phyloP scores from a whole-genome alignment of 169 alveolate genomes.

The Plasmodium gaboni region DNA sequence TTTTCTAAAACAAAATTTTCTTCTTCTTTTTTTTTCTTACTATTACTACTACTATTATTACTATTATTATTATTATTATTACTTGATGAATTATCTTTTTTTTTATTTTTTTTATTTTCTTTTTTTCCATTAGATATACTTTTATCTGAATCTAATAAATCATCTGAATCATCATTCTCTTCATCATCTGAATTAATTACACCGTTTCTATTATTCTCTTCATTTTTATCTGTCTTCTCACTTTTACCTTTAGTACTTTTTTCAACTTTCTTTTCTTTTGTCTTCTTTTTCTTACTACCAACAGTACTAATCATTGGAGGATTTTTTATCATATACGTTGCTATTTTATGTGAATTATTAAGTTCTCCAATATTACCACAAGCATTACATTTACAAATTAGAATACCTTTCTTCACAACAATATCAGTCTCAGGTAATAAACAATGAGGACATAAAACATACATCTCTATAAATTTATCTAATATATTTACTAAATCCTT shows the following conservation, averaged over 20 bases:
- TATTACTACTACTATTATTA: slow-evolving; percentile 31
- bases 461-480: slow-evolving; percentile 98
- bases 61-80: slow-evolving; percentile 43
- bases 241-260: slow-evolving; percentile 67
- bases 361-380: slow-evolving; percentile 96
- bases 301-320: slow-evolving; percentile 92
- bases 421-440: slow-evolving; percentile 98
- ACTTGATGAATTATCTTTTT: slow-evolving; percentile 20
- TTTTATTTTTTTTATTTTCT: slow-evolving; percentile 54
- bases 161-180: slow-evolving; percentile 28
- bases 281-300: slow-evolving; percentile 77
- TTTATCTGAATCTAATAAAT: slow-evolving; percentile 32
- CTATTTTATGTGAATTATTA: slow-evolving; percentile 97
- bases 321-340: slow-evolving; percentile 95
- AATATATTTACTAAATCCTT: slow-evolving; percentile 92
- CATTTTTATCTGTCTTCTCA: slow-evolving; percentile 55
- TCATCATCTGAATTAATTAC: slow-evolving; percentile 70
- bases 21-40: slow-evolving; percentile 62
- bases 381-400: slow-evolving; percentile 95
- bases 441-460: slow-evolving; percentile 98
- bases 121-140: slow-evolving; percentile 33
- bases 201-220: slow-evolving; percentile 41
- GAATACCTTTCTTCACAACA: slow-evolving; percentile 91
- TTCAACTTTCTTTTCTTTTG: slow-evolving; percentile 75
- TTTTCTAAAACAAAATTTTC: slow-evolving; percentile 75